A percentile compares a stretch with the other conserved stretches of the same genome.
Conservation (phyloP, 345 rosid species). For the Eucalyptus pumila region DNA sequence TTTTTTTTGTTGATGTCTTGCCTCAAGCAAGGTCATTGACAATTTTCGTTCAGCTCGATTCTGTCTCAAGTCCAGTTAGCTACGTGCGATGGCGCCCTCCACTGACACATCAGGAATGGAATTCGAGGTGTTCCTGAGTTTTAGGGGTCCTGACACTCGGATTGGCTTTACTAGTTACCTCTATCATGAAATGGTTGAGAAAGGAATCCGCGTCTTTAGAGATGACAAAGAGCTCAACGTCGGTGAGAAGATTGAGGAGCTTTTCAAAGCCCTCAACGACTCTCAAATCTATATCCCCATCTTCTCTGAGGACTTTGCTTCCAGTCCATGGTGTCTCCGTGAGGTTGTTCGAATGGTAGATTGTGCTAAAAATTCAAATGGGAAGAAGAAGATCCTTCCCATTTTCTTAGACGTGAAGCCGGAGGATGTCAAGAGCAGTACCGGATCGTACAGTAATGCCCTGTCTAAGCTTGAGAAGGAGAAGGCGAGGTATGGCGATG, state of each 20-base stretch:
- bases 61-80: neutral
- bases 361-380: neutral
- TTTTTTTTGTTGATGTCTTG: too few relatives aligned
- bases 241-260: too few relatives aligned
- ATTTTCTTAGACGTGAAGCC: neutral
- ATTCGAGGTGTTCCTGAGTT: neutral
- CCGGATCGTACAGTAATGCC: neutral
- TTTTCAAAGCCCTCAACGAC: too few relatives aligned
- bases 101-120: neutral
- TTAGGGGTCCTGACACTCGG: neutral
- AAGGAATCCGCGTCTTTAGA: neutral
- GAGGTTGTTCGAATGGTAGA: neutral
- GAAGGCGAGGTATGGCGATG: too few relatives aligned
- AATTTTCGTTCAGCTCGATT: neutral
- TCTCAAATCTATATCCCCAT: neutral
- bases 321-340: neutral
- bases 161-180: fast-evolving
- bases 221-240: too few relatives aligned
- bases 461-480: neutral
- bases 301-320: neutral
- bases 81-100: neutral
- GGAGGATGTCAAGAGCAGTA: neutral
- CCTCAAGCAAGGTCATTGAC: too few relatives aligned
- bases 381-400: neutral
- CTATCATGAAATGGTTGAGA: neutral